These are phyloP conservation scores for Penicillium alfredii DNA, from an alignment of 495 filamentous ascomycete species.

Conservation along the genomic window DNA sequence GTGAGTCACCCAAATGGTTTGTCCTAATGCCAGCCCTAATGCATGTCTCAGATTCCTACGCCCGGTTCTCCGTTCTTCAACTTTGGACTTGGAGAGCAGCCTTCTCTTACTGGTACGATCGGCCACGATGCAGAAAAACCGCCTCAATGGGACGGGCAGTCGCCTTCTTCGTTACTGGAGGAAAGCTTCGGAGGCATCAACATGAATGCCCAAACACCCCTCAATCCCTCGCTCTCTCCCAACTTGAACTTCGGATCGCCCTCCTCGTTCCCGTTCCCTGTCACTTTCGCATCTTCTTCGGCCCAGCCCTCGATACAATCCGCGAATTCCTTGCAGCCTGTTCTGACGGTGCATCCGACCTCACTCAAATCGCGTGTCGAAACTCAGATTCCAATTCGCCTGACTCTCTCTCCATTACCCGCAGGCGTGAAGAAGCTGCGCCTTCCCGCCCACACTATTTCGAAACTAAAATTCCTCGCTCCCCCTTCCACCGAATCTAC, in stretches of 20 bases:
- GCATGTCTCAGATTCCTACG: conserved; percentile 15
- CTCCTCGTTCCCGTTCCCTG: conserved; percentile 28
- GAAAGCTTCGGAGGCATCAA: conserved; percentile 42
- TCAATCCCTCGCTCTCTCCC: conserved; percentile 27
- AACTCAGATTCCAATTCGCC: conserved; percentile 80
- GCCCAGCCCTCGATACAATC: conserved; percentile 21
- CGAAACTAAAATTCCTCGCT: conserved; percentile 79
- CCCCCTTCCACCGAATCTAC: conserved; percentile 54
- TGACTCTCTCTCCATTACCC: conserved; percentile 69
- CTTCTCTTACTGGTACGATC: conserved; percentile 39
- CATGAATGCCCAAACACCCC: conserved; percentile 37
- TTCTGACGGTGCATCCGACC: conserved; percentile 56
- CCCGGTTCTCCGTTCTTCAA: conserved; percentile 29
- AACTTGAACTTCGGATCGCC: conserved; percentile 30
- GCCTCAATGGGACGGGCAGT: conserved; percentile 43
- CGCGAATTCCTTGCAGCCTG: conserved; percentile 26
- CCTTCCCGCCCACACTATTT: conserved; percentile 80
- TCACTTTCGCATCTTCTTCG: conserved; percentile 33
- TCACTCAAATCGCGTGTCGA: conserved; percentile 85
- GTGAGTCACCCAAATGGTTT: conserved; percentile 21
- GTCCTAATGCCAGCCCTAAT: conserved; percentile 2
- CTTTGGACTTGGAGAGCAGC: conserved; percentile 42
- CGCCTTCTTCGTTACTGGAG: conserved; percentile 48
- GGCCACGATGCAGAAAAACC: conserved; percentile 40
- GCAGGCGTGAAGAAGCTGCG: conserved; percentile 70